Base-by-base conservation (phyloP, 2,329 filamentous ascomycete species). In the Periconia sp. region DNA sequence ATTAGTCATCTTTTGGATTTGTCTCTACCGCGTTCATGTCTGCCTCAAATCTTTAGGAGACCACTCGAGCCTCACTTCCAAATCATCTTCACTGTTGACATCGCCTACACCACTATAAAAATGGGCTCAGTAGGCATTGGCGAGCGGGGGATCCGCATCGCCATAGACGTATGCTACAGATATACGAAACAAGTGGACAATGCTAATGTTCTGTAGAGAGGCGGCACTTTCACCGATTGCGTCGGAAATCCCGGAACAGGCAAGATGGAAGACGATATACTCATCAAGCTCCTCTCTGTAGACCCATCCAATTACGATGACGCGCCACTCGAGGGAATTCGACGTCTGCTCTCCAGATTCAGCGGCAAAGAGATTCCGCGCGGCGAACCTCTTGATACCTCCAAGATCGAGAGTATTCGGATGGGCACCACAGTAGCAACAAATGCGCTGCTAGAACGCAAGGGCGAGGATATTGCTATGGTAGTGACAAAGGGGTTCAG, bases 361-460 rank as follows among this genome's bases (percentile, higher is more conserved):
- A 83, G 85, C 2, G 79, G 80, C 40, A 79, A 80, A 44, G 85
- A 92, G 4, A 91, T 95, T 31, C 88, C 89, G 3, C 84, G 91
- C 34, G 90, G 89, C 18, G 78, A 91, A 65, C 76, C 87, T 1
- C 75, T 96, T 7, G 90, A 96, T 68, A 96, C 91, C 1, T 82
- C 84, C 13, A 74, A 85, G 61, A 95, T 96, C 57, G 89, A 94
- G 57, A 91, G 88, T 41, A 96, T 96, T 66, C 86, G 92, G 34
- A 96, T 96, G 92, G 92, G 92, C 31, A 96, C 92, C 1, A 96
- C 92, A 0, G 91, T 96, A 10, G 92, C 92, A 8, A 96, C 92
- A 1, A 96, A 96, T 68, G 92, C 92, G 0, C 73, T 96, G 42
- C 78, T 96, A 2, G 92, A 96, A 70, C 79, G 92, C 44, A 96